Percentiles rank a stretch among this genome's conserved stretches.
phyloP scores from a whole-genome alignment of 2,329 filamentous ascomycete species.

The Teratosphaeria viscida region DNA sequence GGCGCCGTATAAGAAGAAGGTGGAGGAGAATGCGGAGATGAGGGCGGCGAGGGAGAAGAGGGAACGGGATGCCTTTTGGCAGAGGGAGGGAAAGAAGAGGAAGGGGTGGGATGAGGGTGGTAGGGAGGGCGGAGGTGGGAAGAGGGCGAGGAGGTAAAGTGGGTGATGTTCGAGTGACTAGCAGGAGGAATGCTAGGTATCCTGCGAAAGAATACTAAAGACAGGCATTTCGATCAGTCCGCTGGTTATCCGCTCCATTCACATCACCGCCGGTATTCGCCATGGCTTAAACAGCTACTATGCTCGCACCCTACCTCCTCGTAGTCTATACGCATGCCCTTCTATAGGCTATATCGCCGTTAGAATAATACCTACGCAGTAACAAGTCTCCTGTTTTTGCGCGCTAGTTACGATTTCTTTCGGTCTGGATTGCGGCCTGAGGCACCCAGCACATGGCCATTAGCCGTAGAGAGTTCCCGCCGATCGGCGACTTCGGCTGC shows the following conservation, averaged over 20 bases:
- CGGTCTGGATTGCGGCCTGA: neutral
- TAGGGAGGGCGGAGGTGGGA: slow-evolving; percentile 23
- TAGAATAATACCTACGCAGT: too few species aligned
- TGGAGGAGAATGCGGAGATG: slow-evolving; percentile 75
- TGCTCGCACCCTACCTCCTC: too few species aligned
- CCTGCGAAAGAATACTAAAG: too few species aligned
- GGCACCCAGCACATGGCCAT: neutral
- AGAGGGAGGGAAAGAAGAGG: slow-evolving; percentile 74
- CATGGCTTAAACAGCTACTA: too few species aligned
- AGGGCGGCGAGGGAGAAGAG: slow-evolving; percentile 76
- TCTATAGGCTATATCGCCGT: too few species aligned
- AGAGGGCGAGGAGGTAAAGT: neutral
- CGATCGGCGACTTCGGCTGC: neutral
- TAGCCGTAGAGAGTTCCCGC: neutral
- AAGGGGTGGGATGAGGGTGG: slow-evolving; percentile 45
- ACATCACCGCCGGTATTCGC: too few species aligned
- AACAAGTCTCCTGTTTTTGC: neutral
- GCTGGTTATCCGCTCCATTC: too few species aligned
- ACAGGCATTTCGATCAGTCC: too few species aligned
- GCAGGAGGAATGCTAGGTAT: too few species aligned
- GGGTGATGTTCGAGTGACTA: too few species aligned
- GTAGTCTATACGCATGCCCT: too few species aligned
- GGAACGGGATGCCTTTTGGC: slow-evolving; percentile 89
- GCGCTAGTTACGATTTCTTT: neutral
- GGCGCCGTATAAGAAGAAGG: slow-evolving; percentile 68